Evolutionary conservation across 495 filamentous ascomycete genomes (phyloP).

Genomic region (Talaromyces borbonicus): DNA sequence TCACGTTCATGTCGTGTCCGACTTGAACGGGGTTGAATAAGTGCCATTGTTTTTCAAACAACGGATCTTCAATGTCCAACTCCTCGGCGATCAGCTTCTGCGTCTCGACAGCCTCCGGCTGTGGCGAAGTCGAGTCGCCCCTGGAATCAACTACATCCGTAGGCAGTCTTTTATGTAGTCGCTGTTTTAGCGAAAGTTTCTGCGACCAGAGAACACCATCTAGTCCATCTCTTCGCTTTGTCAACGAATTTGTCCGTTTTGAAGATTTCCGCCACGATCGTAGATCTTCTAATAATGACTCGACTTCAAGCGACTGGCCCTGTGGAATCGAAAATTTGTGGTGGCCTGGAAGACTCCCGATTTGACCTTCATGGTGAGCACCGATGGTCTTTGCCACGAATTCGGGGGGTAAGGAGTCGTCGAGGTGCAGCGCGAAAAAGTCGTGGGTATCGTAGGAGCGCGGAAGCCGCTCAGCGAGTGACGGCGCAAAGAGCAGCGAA

Average conservation of each 20-base stretch:
- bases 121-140: constrained; percentile 16
- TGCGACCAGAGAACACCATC: constrained; percentile 70
- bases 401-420: constrained; percentile 50
- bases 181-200: constrained; percentile 66
- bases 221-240: constrained; percentile 45
- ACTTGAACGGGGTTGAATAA: constrained; percentile 70
- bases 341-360: constrained; percentile 74
- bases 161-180: constrained; percentile 65
- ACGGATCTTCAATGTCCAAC: constrained; percentile 75
- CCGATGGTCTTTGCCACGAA: constrained; percentile 66
- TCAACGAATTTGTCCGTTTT: constrained; percentile 44
- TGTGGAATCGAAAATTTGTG: constrained; percentile 71
- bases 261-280: constrained; percentile 39
- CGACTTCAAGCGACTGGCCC: constrained; percentile 39
- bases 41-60: constrained; percentile 94
- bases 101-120: constrained; percentile 39
- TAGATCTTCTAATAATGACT: constrained; percentile 50
- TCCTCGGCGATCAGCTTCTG: constrained; percentile 51
- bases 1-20: constrained; percentile 92
- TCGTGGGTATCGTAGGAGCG: constrained; percentile 65
- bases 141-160: background rate
- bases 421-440: constrained; percentile 84
- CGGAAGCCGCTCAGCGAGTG: constrained; percentile 31
- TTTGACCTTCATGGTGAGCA: constrained; percentile 69
- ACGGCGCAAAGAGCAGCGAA: background rate